Base-by-base conservation (phyloP, 805 yeast genomes). In the Candida sanyiensis region DNA sequence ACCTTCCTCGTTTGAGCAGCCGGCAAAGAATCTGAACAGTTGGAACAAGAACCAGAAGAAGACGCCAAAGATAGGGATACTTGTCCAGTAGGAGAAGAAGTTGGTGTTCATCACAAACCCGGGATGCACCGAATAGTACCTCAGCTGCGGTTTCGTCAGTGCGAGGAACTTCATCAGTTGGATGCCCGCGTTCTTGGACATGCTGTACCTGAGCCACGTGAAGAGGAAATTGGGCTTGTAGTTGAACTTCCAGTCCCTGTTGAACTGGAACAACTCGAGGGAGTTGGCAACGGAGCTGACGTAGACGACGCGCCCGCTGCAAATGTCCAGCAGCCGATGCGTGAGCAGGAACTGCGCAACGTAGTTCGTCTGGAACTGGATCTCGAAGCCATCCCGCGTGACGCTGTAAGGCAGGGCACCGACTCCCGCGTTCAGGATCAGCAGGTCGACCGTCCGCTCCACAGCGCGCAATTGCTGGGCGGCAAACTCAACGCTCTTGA, bases 31-130 rank as follows among this genome's bases (percentile, higher is more conserved):
- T 1, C 84, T 85, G 52, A 84, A 77, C 7, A 80, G 52, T 53
- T 83, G 85, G 56, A 84, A 83, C 8, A 75, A 58, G 28, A 81
- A 59, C 86, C 89, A 79, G 48, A 83, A 83, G 25, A 81, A 50
- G 1, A 77, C 68, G 1, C 96, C 95, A n/a, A 86, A 68, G 5
- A 85, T 63, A 0, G 95, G 94, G 12, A 82, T 63, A 40, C 86
- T 63, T 2, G 90, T 83, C 79, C 88, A 82, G 55, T 82, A 83
- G 33, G 81, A 67, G 55, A 82, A 83, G 33, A 82, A 58, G 48
- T 81, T 80, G 2, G 95, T 80, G 50, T 79, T 78, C 83, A 86
- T 80, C n/a, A 84, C 85, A 47, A 84, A 71, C 0, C 96, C 96
- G 0, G 95, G 95, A 51, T 85, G 89, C 3, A 84, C 83, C 2